Percentiles rank a stretch among this genome's conserved stretches.
Conservation (phyloP, 257 asterid genomes). For the Euphrasia confusa region DNA sequence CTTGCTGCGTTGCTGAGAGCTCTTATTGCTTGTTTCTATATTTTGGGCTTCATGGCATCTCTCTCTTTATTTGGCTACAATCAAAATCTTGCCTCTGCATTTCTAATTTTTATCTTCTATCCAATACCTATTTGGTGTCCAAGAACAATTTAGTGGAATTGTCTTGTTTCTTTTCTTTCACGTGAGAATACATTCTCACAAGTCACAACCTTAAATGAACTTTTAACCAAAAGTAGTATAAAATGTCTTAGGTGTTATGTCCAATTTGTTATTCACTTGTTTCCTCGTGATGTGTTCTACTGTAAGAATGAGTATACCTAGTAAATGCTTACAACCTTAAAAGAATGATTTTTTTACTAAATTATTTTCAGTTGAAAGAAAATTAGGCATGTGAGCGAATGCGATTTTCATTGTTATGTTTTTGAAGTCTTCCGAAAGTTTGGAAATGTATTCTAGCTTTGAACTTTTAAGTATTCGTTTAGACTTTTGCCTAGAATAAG, state of each 20-base stretch:
- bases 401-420: background rate
- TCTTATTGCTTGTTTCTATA: no score
- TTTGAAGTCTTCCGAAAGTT: slow-evolving; percentile 4
- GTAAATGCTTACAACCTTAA: slow-evolving; percentile 1
- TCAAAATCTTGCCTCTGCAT: no score
- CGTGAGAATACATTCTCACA: background rate
- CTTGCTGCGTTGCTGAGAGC: slow-evolving; percentile 15
- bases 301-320: background rate
- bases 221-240: background rate
- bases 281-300: background rate
- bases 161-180: no score
- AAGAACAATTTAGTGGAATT: no score
- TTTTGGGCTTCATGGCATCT: no score
- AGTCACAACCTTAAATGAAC: background rate
- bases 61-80: no score
- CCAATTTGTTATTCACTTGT: background rate
- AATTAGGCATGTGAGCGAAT: background rate
- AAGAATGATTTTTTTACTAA: background rate
- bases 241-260: background rate
- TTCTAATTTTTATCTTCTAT: no score
- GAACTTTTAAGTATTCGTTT: slow-evolving; percentile 7
- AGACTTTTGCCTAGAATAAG: slow-evolving; percentile 1
- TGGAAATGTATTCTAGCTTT: slow-evolving; percentile 1
- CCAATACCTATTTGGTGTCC: no score
- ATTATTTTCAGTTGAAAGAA: background rate